Base-by-base conservation (phyloP, 345 rosid species). In the Ceriops decandra region DNA sequence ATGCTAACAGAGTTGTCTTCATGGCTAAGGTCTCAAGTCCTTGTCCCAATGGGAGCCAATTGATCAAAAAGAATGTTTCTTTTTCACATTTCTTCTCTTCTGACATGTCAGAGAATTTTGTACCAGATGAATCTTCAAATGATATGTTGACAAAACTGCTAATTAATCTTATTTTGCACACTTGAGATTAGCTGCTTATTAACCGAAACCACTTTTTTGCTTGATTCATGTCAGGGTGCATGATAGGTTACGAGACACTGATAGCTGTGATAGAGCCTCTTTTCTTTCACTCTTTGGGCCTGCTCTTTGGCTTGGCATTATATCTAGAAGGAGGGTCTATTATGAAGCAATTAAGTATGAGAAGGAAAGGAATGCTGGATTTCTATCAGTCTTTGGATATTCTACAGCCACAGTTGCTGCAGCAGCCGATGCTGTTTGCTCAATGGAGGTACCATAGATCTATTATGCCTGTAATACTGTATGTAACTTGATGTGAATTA, bases 311-410 rank as follows among this genome's bases (percentile, higher is more conserved):
- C 86, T 92, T 71, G 98, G 97, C 73, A 82, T 90, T 61, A 74
- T 93, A 82, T 90, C 98, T 4, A 86, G 90, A 76, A 90, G 98
- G 83, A 86, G 84, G 72, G 86, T 90, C 60, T 76, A 90, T 79
- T 62, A 69, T 66, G 96, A 90, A 84, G 88, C 90, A 68, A 79
- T 87, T 63, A 74, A 76, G 70, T 93, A 88, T n/a, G 97, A 87
- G 72, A 90, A 85, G 78, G 96, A 93, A 84, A 70, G 90, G 54
- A 90, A 90, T 80, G 93, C 83, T 71, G 98, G 97, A 72, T 86
- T 87, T 74, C 64, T 87, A n/a, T 93, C 97, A 67, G 93, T 95
- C 13, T 90, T 93, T 74, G 97, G 97, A 77, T 90, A 86, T 77
- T 93, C 98, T 74, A 80, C 88, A 27, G 70, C 74, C 51, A 84